These are phyloP conservation scores for Talaromyces sp. DNA, from an alignment of 2,329 filamentous ascomycete genomes.

Conservation along the genomic window DNA sequence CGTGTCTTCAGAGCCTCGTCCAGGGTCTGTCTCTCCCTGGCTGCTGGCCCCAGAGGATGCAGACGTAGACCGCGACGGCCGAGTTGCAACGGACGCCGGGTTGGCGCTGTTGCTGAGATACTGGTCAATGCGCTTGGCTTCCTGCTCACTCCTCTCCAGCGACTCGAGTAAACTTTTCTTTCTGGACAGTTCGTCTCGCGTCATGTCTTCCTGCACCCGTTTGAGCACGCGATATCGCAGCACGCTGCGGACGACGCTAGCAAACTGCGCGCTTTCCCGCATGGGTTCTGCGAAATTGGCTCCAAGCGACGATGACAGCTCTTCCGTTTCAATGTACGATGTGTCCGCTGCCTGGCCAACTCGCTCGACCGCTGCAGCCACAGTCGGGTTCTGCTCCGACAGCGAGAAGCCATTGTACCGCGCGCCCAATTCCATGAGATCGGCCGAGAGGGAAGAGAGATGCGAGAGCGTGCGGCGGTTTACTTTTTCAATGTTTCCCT, in stretches of 20 bases:
- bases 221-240: slow-evolving; percentile 87
- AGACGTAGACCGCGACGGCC: slow-evolving; percentile 62
- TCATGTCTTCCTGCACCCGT: slow-evolving; percentile 95
- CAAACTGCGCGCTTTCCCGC: slow-evolving; percentile 96
- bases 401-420: slow-evolving; percentile 95
- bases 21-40: slow-evolving; percentile 36
- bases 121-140: slow-evolving; percentile 88
- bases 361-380: slow-evolving; percentile 88
- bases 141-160: slow-evolving; percentile 86
- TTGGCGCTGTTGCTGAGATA: slow-evolving; percentile 63
- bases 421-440: slow-evolving; percentile 90
- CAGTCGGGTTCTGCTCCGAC: slow-evolving; percentile 80
- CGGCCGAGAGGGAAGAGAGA: slow-evolving; percentile 72
- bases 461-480: slow-evolving; percentile 86
- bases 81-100: slow-evolving; percentile 32
- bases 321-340: slow-evolving; percentile 92
- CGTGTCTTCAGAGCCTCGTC: slow-evolving; percentile 66
- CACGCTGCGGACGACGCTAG: slow-evolving; percentile 83
- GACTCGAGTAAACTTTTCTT: slow-evolving; percentile 77
- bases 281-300: slow-evolving; percentile 96
- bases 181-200: slow-evolving; percentile 83
- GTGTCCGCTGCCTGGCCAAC: slow-evolving; percentile 91
- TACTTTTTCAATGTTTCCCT: slow-evolving; percentile 93
- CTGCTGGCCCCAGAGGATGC: slow-evolving; percentile 44
- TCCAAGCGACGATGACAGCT: slow-evolving; percentile 79